These are phyloP conservation scores for Herpetospermum pedunculosum DNA, from an alignment of 306 rosid genomes.

Conservation along the genomic window DNA sequence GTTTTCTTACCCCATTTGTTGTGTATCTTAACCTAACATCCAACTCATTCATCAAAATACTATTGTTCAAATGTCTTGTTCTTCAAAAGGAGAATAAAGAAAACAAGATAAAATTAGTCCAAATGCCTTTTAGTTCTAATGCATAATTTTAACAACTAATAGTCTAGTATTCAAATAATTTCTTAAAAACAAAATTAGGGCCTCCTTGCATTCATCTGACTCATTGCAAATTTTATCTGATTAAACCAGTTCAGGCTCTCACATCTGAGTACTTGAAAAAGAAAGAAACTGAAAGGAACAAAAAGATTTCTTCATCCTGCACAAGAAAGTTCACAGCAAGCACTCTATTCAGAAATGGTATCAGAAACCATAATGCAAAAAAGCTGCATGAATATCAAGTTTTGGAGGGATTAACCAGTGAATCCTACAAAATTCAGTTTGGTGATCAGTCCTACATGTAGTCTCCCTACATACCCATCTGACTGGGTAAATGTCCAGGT, in stretches of 20 bases:
- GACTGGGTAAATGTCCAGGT: neutral
- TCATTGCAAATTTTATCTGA: constrained; percentile 10
- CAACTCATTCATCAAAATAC: neutral
- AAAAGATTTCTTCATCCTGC: constrained; percentile 11
- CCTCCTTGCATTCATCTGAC: constrained; percentile 11
- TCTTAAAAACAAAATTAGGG: neutral
- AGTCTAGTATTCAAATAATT: no score
- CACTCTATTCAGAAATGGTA: constrained; percentile 58
- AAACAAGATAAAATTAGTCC: neutral
- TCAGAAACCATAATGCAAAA: constrained; percentile 43
- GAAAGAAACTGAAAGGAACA: constrained; percentile 30
- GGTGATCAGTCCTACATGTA: constrained; percentile 9
- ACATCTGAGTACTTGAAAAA: constrained; percentile 53
- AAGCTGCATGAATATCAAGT: constrained; percentile 36
- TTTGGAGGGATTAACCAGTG: constrained; percentile 18
- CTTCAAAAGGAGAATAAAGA: neutral
- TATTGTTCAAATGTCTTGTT: neutral
- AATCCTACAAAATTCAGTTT: constrained; percentile 15
- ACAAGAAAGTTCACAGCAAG: constrained; percentile 38
- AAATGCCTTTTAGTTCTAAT: neutral
- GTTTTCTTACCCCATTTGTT: neutral
- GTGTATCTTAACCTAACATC: neutral
- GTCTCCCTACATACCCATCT: neutral
- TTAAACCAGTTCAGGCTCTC: constrained; percentile 60
- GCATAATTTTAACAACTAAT: neutral